Base-by-base conservation (phyloP, 1,284 basidiomycete genomes). In the Ustilago vetiveriae region DNA sequence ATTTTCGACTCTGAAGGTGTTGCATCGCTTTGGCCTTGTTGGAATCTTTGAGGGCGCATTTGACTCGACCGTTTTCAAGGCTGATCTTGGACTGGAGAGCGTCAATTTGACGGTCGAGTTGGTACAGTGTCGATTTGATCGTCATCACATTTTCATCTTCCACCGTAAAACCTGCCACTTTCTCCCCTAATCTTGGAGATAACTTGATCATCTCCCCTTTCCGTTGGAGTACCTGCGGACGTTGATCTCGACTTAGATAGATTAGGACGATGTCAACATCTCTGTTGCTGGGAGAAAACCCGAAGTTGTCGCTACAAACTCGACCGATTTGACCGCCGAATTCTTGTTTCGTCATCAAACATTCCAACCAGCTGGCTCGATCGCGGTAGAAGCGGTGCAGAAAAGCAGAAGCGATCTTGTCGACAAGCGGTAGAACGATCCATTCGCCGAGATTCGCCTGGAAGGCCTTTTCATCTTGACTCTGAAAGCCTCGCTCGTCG, bases 1-100 rank as follows among this genome's bases (percentile, higher is more conserved):
- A 87, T 79, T 92, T 95, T 72, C 89, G 88, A 14, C 89, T 88
- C 29, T 90, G 87, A 10, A 98, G 84, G 72, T 91, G 88, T 6
- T 87, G 88, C 32, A 92, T 78, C 0, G 94, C 92, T 2, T 90
- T 82, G 1, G 87, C 79, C 80, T 92, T 91, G 57, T 89, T 89
- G 53, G 10, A 23, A 14, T 89, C 88, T 53, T 87, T 86, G 16
- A 97, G 82, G 3, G 90, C 87, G 6, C 82, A 82, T 19, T 87
- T 86, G 9, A 90, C 89, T 76, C 90, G 90, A 39, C 81, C 3
- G 36, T 24, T 53, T 6, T 44, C 92, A 89, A 88, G 85, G 71
- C 88, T 85, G 40, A 92, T 89, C 76, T 87, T 88, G 13, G 58
- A 48, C 41, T 92, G 89, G 32, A 93, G 82, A 19, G 84, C 84